Percentiles rank a stretch among this genome's conserved stretches.
phyloP scores from a whole-genome alignment of 1,284 basidiomycete species.

The Phaffia rhodozyma region DNA sequence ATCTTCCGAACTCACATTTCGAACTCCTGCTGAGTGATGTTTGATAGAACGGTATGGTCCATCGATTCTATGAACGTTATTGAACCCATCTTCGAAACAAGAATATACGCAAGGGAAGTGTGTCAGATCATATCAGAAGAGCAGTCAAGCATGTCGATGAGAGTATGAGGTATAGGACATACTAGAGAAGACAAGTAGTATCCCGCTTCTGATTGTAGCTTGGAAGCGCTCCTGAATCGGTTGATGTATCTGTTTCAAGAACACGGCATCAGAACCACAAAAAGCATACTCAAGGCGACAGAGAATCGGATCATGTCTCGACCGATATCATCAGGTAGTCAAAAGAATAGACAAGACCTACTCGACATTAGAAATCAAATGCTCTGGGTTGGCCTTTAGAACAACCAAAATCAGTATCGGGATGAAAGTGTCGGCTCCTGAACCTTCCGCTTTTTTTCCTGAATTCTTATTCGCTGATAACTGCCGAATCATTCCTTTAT shows the following conservation, averaged over 20 bases:
- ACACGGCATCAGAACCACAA: background rate
- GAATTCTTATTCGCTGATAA: slow-evolving; percentile 38
- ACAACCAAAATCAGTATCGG: slow-evolving; percentile 92
- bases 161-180: slow-evolving; percentile 25
- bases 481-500: slow-evolving; percentile 73
- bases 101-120: background rate
- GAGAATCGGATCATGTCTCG: background rate
- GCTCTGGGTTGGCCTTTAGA: slow-evolving; percentile 80
- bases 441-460: slow-evolving; percentile 38
- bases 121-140: background rate
- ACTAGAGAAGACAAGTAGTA: slow-evolving; percentile 94
- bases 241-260: slow-evolving; percentile 65
- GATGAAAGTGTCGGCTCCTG: slow-evolving; percentile 78
- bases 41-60: slow-evolving; percentile 85
- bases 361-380: slow-evolving; percentile 92
- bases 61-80: slow-evolving; percentile 94
- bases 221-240: slow-evolving; percentile 79
- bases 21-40: slow-evolving; percentile 86
- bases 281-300: background rate
- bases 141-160: too few relatives aligned
- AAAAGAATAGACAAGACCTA: slow-evolving; percentile 37
- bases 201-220: slow-evolving; percentile 86
- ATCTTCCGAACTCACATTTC: background rate
- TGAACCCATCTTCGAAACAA: slow-evolving; percentile 57
- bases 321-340: background rate